Conservation (phyloP, 139 green algal species). For the Nannochloris sp. region DNA sequence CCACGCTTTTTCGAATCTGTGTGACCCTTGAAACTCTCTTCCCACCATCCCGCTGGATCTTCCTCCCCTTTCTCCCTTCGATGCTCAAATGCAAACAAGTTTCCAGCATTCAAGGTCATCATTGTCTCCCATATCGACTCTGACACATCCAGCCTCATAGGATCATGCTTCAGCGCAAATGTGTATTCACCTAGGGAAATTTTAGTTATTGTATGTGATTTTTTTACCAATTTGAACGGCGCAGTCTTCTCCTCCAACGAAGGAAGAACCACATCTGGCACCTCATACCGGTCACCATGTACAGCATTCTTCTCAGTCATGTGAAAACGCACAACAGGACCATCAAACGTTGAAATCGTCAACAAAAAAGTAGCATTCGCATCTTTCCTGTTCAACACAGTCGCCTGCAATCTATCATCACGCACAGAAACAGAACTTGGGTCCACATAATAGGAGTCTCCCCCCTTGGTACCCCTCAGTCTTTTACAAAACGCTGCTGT, state of each 20-base stretch:
- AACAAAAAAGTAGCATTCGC: constrained; percentile 40
- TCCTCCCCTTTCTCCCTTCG: constrained; percentile 54
- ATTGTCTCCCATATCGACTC: constrained; percentile 17
- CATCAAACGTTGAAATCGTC: constrained; percentile 46
- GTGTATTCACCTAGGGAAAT: constrained; percentile 9
- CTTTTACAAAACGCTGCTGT: constrained; percentile 76
- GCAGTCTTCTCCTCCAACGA: constrained; percentile 22
- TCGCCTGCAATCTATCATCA: constrained; percentile 33
- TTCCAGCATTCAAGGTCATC: constrained; percentile 63
- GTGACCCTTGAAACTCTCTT: constrained; percentile 85
- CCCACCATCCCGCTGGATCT: constrained; percentile 75
- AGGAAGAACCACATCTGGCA: constrained; percentile 61
- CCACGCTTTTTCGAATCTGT: constrained; percentile 78
- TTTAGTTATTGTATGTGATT: constrained; percentile 16
- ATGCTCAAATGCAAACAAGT: constrained; percentile 85
- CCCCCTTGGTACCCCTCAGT: constrained; percentile 45
- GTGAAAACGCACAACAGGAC: constrained; percentile 58
- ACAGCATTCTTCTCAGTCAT: constrained; percentile 53
- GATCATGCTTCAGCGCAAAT: constrained; percentile 46
- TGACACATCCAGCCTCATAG: constrained; percentile 49
- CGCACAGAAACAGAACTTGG: constrained; percentile 39
- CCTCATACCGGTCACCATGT: constrained; percentile 43
- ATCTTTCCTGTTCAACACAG: constrained; percentile 32
- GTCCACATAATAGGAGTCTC: constrained; percentile 40
- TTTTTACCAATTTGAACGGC: constrained; percentile 19